Evolutionary conservation across 2,329 filamentous ascomycete species (phyloP), one percentile per base, ranked within the genome.

Genomic region (Rugonectria rugulosa): DNA sequence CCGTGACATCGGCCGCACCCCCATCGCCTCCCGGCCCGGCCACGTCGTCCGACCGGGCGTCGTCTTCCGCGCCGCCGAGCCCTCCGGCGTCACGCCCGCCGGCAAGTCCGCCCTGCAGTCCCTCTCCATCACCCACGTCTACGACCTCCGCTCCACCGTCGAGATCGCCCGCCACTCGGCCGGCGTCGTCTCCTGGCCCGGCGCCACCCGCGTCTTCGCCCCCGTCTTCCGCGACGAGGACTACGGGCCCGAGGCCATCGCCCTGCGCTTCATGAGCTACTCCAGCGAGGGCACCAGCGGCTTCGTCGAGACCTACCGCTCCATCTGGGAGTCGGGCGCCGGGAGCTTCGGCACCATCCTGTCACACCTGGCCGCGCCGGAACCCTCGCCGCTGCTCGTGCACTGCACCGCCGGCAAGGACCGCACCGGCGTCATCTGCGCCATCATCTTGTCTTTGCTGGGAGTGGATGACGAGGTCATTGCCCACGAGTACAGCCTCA

Each of bases 401-500:
- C 89, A 93, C 68, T 92, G 90, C 71, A 90, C 88, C 0, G 88
- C 88, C 0, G 90, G 90, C 11, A 93, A 93, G 72, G 90, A 93
- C 70, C 80, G 90, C 37, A 92, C 90, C 0, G 90, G 90, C 2
- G 80, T 92, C 5, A 74, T 91, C 38, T 83, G 85, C 43, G 89
- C 88, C 3, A 64, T 93, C 34, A 69, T 92, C 8, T 77, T 91
- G 32, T 74, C 81, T 21, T 77, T 91, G 23, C 85, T 85, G 8
- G 86, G 86, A 4, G 85, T 90, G 0, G 72, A 78, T 2, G 80
- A 86, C 60, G 76, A 82, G 27, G 69, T 73, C 4, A 80, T 90
- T n/a, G 88, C 87, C 0, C 72, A 80, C 9, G 90, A 93, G 70
- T 93, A 92, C 69, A 76, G 80, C 14, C 75, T 91, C 9, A 91